Conservation (phyloP, 176 grass and related monocot species). For the Saccharum officinarum region DNA sequence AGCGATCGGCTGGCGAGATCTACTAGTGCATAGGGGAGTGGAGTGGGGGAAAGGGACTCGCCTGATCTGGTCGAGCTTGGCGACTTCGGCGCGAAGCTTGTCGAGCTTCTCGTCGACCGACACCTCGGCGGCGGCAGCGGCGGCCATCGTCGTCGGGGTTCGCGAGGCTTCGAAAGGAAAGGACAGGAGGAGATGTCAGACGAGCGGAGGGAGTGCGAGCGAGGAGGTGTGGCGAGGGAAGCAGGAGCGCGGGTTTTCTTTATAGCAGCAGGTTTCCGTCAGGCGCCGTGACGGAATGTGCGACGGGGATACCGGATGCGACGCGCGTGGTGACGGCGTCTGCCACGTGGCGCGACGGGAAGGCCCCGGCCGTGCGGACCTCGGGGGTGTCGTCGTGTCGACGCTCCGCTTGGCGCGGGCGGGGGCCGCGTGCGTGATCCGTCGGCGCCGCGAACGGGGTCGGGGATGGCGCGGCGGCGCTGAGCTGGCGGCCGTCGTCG, state of each 20-base stretch:
- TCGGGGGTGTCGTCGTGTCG: background rate
- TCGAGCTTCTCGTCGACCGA: slow-evolving; percentile 61
- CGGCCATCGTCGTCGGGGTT: slow-evolving; percentile 47
- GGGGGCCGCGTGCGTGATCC: background rate
- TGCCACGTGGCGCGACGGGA: background rate
- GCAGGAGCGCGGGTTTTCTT: slow-evolving; percentile 12
- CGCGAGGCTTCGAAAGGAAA: slow-evolving; percentile 44
- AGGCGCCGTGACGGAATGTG: slow-evolving; percentile 17
- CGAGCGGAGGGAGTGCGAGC: slow-evolving; percentile 23
- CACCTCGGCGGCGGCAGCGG: slow-evolving; percentile 5
- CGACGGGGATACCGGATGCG: background rate
- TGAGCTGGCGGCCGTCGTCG: too few species aligned
- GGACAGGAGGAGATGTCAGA: slow-evolving; percentile 51
- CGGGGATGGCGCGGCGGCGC: background rate
- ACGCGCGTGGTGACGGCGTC: slow-evolving; percentile 8
- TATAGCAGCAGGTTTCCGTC: slow-evolving; percentile 34
- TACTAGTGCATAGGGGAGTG: background rate
- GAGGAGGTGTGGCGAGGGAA: background rate
- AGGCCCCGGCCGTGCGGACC: background rate
- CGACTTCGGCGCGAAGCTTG: slow-evolving; percentile 52
- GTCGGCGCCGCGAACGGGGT: too few species aligned
- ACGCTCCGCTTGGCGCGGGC: background rate
- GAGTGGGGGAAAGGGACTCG: background rate
- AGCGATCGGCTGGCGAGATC: slow-evolving; percentile 22
- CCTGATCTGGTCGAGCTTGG: slow-evolving; percentile 88